Conservation (phyloP, 108 stramenopile species). For the Mediolabrus comicus region DNA sequence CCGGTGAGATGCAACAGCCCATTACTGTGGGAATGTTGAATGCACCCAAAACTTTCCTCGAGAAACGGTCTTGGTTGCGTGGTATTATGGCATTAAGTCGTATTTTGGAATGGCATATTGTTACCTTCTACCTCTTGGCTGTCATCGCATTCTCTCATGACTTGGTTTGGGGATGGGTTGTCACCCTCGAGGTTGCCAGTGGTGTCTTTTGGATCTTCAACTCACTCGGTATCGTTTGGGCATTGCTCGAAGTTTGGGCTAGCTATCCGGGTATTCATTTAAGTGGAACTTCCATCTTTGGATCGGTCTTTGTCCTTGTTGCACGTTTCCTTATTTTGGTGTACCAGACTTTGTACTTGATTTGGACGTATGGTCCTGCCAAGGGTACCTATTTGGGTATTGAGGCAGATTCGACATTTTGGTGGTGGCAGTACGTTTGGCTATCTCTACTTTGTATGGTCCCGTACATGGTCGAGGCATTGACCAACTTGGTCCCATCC, state of each 20-base stretch:
- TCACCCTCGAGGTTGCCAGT: slow-evolving; percentile 88
- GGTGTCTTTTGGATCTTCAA: slow-evolving; percentile 96
- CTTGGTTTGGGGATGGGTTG: slow-evolving; percentile 93
- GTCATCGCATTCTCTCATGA: slow-evolving; percentile 85
- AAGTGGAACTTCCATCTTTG: slow-evolving; percentile 88
- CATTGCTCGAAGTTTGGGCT: slow-evolving; percentile 91
- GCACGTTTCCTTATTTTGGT: slow-evolving; percentile 86
- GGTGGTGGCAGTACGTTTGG: slow-evolving; percentile 99
- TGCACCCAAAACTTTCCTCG: slow-evolving; percentile 95
- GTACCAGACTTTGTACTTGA: slow-evolving; percentile 92
- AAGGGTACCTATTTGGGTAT: slow-evolving; percentile 71
- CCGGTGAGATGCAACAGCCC: slow-evolving; percentile 60
- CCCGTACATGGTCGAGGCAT: slow-evolving; percentile 78
- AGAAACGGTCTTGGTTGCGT: slow-evolving; percentile 94
- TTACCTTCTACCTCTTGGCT: slow-evolving; percentile 91
- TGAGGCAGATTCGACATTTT: slow-evolving; percentile 84
- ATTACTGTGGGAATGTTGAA: slow-evolving; percentile 70
- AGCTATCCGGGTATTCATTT: slow-evolving; percentile 91
- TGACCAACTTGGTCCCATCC: slow-evolving; percentile 77
- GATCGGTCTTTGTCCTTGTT: slow-evolving; percentile 83
- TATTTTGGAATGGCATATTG: slow-evolving; percentile 94
- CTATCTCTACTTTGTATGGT: slow-evolving; percentile 86
- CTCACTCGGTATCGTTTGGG: slow-evolving; percentile 80
- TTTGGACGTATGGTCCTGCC: slow-evolving; percentile 90
- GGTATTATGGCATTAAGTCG: slow-evolving; percentile 87